phyloP scores from a whole-genome alignment of 805 yeast species.

The Kodamaea hsintzibuensis region DNA sequence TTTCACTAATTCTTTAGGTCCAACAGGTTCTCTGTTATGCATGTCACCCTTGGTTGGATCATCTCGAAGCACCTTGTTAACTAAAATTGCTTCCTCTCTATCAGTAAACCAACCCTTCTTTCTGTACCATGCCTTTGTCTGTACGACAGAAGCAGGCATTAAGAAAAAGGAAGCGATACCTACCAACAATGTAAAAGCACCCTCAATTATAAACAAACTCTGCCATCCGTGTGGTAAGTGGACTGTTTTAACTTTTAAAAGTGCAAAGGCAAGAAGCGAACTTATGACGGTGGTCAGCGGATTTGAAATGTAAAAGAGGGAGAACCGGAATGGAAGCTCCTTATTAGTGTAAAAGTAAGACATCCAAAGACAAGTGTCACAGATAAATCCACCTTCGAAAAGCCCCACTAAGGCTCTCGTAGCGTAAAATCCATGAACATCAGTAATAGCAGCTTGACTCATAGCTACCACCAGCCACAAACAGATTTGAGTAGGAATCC shows the following conservation, averaged over 20 bases:
- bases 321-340: slow-evolving; percentile 59
- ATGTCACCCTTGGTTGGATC: slow-evolving; percentile 34
- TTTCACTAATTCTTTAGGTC: slow-evolving; percentile 18
- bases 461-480: slow-evolving; percentile 26
- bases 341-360: slow-evolving; percentile 63
- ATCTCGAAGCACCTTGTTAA: slow-evolving; percentile 29
- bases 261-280: slow-evolving; percentile 52
- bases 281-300: slow-evolving; percentile 48
- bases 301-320: slow-evolving; percentile 60
- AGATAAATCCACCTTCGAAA: slow-evolving; percentile 42
- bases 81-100: slow-evolving; percentile 29
- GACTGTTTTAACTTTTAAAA: slow-evolving; percentile 42
- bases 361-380: slow-evolving; percentile 63
- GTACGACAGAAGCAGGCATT: slow-evolving; percentile 58
- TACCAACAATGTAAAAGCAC: slow-evolving; percentile 20
- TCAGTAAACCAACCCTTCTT: slow-evolving; percentile 32
- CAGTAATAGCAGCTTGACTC: slow-evolving; percentile 20
- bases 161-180: slow-evolving; percentile 23
- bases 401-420: slow-evolving; percentile 25
- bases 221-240: slow-evolving; percentile 23
- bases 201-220: slow-evolving; percentile 27
- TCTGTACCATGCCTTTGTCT: slow-evolving; percentile 20
- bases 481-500: slow-evolving; percentile 25
- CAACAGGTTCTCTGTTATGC: slow-evolving; percentile 30
- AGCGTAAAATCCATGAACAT: slow-evolving; percentile 20